phyloP scores from a whole-genome alignment of 129 eudicot genomes.

The Cynara cardunculus region DNA sequence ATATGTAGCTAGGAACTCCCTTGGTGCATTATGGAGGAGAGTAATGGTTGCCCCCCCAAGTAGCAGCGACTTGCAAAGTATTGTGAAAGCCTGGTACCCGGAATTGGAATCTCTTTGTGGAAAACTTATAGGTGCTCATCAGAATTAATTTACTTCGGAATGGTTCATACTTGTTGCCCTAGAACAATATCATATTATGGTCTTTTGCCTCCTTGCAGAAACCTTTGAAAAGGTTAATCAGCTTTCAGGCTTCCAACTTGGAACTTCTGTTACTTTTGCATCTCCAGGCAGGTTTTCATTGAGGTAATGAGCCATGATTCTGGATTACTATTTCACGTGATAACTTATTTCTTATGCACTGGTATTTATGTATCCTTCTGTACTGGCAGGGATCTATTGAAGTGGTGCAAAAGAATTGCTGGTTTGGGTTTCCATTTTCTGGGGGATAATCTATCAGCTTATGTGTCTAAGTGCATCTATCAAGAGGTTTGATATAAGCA shows the following conservation, averaged over 20 bases:
- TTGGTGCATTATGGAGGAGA: slow-evolving; percentile 82
- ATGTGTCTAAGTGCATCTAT: slow-evolving; percentile 48
- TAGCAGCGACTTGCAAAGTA: slow-evolving; percentile 47
- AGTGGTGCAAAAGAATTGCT: slow-evolving; percentile 80
- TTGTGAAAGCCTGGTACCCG: slow-evolving; percentile 78
- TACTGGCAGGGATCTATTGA: slow-evolving; percentile 75
- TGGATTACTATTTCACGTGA: neutral
- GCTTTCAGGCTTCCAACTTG: slow-evolving; percentile 46
- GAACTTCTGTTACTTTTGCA: slow-evolving; percentile 30
- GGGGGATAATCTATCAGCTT: slow-evolving; percentile 31
- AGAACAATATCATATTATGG: neutral
- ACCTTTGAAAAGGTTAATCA: slow-evolving; percentile 66
- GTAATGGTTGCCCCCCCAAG: slow-evolving; percentile 58
- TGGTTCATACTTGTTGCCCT: neutral
- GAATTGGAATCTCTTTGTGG: slow-evolving; percentile 59
- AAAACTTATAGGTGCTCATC: slow-evolving; percentile 61
- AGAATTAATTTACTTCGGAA: neutral
- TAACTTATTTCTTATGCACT: neutral
- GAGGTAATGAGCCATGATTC: slow-evolving; percentile 43
- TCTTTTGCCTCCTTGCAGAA: slow-evolving; percentile 43
- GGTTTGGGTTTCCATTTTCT: slow-evolving; percentile 50
- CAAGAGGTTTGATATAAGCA: slow-evolving; percentile 51
- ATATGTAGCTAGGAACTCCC: slow-evolving; percentile 47
- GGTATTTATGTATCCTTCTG: slow-evolving; percentile 11
- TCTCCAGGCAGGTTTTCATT: slow-evolving; percentile 65